phyloP scores from a whole-genome alignment of 2,329 filamentous ascomycete genomes.

The Clarireedia homoeocarpa region DNA sequence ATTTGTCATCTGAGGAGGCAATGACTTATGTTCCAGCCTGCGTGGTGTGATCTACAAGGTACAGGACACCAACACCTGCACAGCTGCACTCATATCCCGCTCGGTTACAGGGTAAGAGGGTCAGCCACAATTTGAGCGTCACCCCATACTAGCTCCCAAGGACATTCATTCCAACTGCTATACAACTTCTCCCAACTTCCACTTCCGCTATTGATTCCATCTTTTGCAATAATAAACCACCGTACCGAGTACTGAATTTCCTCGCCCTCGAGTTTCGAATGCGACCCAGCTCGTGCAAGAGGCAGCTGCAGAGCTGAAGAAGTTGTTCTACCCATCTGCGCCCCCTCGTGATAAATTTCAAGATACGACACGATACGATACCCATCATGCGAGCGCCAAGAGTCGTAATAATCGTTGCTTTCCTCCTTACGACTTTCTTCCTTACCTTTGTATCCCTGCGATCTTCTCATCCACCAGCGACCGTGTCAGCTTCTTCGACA shows the following conservation, averaged over 20 bases:
- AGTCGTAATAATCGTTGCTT: constrained; percentile 26
- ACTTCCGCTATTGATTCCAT: not conserved
- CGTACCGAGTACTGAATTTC: not conserved
- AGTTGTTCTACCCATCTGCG: not conserved
- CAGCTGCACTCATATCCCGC: too few species aligned
- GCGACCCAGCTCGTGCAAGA: constrained; percentile 4
- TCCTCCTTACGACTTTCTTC: constrained; percentile 25
- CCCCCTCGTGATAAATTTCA: constrained; percentile 4
- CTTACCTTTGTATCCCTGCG: constrained; percentile 27
- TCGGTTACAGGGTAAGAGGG: too few species aligned
- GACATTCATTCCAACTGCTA: not conserved
- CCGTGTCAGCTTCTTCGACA: constrained; percentile 14
- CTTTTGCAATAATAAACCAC: not conserved
- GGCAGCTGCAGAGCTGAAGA: constrained; percentile 8
- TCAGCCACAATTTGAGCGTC: too few species aligned
- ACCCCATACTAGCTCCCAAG: not conserved
- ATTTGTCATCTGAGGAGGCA: too few species aligned
- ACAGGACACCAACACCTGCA: too few species aligned
- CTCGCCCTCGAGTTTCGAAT: not conserved
- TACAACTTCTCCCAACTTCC: not conserved
- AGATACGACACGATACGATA: not conserved
- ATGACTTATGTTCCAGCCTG: too few species aligned
- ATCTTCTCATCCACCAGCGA: constrained; percentile 21
- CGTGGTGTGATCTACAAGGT: too few species aligned
- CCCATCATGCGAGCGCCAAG: constrained; percentile 30